phyloP scores from a whole-genome alignment of 139 green algal genomes.

The Tetraselmis chui region DNA sequence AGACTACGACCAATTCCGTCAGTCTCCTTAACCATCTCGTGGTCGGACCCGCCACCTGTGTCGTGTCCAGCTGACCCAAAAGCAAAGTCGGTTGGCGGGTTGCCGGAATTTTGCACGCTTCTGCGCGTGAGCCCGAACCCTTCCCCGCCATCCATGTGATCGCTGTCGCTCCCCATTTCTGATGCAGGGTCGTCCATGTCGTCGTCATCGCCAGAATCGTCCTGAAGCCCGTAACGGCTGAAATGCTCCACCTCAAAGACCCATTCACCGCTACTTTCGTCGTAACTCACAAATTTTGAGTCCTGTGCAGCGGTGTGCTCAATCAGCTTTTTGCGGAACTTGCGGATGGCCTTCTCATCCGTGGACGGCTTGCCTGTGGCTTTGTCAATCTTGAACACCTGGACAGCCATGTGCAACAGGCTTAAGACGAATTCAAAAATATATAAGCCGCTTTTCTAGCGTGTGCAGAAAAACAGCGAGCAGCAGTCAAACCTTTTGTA shows the following conservation, averaged over 20 bases:
- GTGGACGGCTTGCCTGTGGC: slow-evolving; percentile 40
- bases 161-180: background rate
- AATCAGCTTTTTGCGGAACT: slow-evolving; percentile 42
- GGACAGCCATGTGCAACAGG: too few relatives aligned
- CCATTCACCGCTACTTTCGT: slow-evolving; percentile 65
- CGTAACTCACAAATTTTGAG: slow-evolving; percentile 74
- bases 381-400: slow-evolving; percentile 48
- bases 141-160: too few relatives aligned
- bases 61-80: too few relatives aligned
- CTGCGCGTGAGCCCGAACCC: too few relatives aligned
- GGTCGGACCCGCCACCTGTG: background rate
- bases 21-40: background rate
- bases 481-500: slow-evolving; percentile 58
- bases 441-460: too few relatives aligned
- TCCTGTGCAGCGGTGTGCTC: slow-evolving; percentile 51
- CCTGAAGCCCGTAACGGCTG: slow-evolving; percentile 70
- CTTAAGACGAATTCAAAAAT: too few relatives aligned
- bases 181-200: background rate
- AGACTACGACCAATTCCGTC: background rate
- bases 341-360: slow-evolving; percentile 34
- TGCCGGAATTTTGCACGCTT: too few relatives aligned
- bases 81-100: too few relatives aligned
- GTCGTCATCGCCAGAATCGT: slow-evolving; percentile 41
- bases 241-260: slow-evolving; percentile 91
- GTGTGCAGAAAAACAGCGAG: too few relatives aligned